These are phyloP conservation scores for Cladosporium sp. DNA, from an alignment of 2,329 filamentous ascomycete species.

Conservation along the genomic window DNA sequence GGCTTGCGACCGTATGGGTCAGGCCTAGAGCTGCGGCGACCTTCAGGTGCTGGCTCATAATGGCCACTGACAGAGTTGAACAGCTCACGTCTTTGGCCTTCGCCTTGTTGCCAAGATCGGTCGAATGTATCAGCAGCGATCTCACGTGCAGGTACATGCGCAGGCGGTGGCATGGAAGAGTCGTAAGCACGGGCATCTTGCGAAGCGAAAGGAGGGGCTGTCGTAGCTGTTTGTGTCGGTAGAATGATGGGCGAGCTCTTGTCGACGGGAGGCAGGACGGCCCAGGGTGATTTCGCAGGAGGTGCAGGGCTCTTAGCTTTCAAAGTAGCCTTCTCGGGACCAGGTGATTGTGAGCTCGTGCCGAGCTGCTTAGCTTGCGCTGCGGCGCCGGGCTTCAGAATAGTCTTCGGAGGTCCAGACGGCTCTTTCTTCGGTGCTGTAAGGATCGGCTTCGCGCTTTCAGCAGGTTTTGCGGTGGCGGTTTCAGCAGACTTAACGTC, in stretches of 20 bases:
- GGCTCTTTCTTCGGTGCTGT: constrained; percentile 39
- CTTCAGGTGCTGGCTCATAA: constrained; percentile 83
- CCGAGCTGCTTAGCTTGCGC: constrained; percentile 40
- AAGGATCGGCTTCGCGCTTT: constrained; percentile 33
- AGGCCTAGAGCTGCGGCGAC: constrained; percentile 67
- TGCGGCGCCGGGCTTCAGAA: constrained; percentile 51
- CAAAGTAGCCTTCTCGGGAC: constrained; percentile 62
- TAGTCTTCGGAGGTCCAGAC: constrained; percentile 47
- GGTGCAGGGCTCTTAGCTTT: constrained; percentile 72
- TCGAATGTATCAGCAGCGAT: constrained; percentile 95
- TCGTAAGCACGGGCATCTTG: constrained; percentile 61
- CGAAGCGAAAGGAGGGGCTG: constrained; percentile 47
- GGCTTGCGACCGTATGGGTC: constrained; percentile 71
- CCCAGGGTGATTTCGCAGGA: constrained; percentile 90
- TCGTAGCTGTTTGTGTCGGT: constrained; percentile 45
- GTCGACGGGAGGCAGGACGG: constrained; percentile 79
- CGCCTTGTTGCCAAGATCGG: constrained; percentile 74
- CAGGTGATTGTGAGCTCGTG: constrained; percentile 37
- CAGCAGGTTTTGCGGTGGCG: constrained; percentile 32
- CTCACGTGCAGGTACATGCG: constrained; percentile 70
- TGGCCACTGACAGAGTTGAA: constrained; percentile 95
- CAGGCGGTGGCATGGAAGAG: constrained; percentile 52
- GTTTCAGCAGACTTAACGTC: constrained; percentile 27
- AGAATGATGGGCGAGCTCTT: constrained; percentile 72
- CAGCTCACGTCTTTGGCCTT: constrained; percentile 70